A percentile compares a stretch with the other conserved stretches of the same genome.
phyloP scores from a whole-genome alignment of 2,329 filamentous ascomycete species.

The Cadophora sp. region DNA sequence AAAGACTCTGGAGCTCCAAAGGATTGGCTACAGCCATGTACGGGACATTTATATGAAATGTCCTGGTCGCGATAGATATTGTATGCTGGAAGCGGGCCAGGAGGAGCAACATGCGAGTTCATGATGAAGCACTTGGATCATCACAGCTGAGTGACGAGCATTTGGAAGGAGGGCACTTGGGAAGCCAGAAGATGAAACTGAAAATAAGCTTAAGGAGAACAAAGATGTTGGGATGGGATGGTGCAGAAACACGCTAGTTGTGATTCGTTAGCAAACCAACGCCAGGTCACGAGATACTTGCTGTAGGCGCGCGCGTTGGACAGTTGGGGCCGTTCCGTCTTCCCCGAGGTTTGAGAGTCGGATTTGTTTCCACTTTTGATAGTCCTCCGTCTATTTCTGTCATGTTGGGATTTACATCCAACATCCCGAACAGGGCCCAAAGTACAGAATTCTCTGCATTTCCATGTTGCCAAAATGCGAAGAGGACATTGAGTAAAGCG shows the following conservation, averaged over 20 bases:
- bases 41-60: neutral
- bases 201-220: neutral
- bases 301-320: neutral
- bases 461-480: neutral
- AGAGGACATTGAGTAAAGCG: neutral
- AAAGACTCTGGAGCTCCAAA: constrained; percentile 12
- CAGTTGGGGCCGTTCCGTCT: neutral
- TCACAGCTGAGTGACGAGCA: neutral
- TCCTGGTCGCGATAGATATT: neutral
- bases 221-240: neutral
- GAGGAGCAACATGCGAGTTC: neutral
- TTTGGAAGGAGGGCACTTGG: no score
- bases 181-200: neutral
- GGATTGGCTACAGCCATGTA: neutral
- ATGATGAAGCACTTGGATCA: neutral
- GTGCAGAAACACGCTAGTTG: neutral
- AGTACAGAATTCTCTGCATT: neutral
- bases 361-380: neutral
- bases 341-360: neutral
- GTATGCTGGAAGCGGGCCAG: neutral
- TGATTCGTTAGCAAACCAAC: neutral
- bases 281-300: constrained; percentile 12
- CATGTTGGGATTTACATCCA: neutral
- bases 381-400: neutral
- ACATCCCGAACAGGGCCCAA: no score